Base-by-base conservation (phyloP, 441 rosid species). In the Isatis lusitanica region DNA sequence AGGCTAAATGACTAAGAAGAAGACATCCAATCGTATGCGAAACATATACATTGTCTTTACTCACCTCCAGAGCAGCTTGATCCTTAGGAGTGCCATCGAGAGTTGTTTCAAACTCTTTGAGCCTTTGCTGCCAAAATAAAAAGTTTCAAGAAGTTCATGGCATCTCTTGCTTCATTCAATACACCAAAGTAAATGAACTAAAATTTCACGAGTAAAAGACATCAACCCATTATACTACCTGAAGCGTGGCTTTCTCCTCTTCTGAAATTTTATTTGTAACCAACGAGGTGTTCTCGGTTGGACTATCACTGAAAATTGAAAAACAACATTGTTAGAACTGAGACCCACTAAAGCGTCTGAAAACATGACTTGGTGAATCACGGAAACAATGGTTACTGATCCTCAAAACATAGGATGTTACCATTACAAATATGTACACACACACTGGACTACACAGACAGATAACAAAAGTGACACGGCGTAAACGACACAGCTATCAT, bases 51-150 rank as follows among this genome's bases (percentile, higher is more conserved):
- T 58, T 53, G 55, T 58, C 51, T 62, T 48, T 56, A 89, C 97
- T 87, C 82, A 94, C 98, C 84, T 94, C 97, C 63, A 90, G 88
- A 35, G 90, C 96, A 77, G 74, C 63, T 72, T 87, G 83, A 84
- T 92, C 97, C 76, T 81, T 83, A 26, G 97, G 93, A 61, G 89
- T 83, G 72, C 71, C 63, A 55, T 61, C 68, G 35, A 94, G 87
- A 4, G 71, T 83, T 63, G 81, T 86, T 78, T 94, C 97, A 61
- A 83, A 94, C 77, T 87, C 84, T 78, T 84, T 85, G 77, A 94
- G 86, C 86, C 86, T 86, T 76, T 73, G 79, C 98, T 94, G 97
- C 72, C 68, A 83, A 60, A 73, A 57, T 44, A 36, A 26, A 59
- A 35, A 17, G 3, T n/a, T 30, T 53, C 1, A 21, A 48, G n/a